Conservation (phyloP, 2,329 filamentous ascomycete species). For the Cucurbitaria berberidis region DNA sequence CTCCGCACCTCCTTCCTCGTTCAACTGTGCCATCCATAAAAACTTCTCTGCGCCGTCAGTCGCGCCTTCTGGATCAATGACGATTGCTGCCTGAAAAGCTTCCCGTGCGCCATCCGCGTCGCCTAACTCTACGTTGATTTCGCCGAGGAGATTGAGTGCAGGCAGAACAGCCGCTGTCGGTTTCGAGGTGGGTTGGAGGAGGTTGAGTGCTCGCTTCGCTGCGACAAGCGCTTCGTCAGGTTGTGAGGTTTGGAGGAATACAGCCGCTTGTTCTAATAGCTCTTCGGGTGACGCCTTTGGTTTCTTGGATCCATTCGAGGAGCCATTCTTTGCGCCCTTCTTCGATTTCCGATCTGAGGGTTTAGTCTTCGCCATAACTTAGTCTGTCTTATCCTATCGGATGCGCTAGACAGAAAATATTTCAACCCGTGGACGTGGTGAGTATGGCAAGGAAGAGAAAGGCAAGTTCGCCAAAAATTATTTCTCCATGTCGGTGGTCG, state of each 20-base stretch:
- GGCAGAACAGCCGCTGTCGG: constrained; percentile 60
- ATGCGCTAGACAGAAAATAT: constrained; percentile 1
- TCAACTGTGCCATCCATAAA: constrained; percentile 90
- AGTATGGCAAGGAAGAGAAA: not conserved
- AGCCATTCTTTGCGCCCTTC: constrained; percentile 39
- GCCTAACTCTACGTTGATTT: constrained; percentile 82
- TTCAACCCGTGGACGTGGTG: not conserved
- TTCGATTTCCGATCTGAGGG: constrained; percentile 52
- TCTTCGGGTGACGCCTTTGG: constrained; percentile 60
- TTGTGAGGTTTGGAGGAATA: constrained; percentile 64
- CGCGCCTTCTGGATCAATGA: constrained; percentile 80
- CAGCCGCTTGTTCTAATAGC: constrained; percentile 63
- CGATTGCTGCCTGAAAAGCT: constrained; percentile 75
- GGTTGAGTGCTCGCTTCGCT: constrained; percentile 61
- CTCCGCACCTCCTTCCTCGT: constrained; percentile 65
- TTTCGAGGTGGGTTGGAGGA: constrained; percentile 50
- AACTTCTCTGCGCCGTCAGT: constrained; percentile 92
- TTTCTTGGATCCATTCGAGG: constrained; percentile 53
- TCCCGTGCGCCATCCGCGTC: constrained; percentile 76
- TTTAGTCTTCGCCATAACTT: constrained; percentile 60
- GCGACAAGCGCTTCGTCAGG: constrained; percentile 62
- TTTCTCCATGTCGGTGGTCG: constrained; percentile 24
- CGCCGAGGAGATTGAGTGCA: constrained; percentile 77
- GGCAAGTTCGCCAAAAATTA: constrained; percentile 27
- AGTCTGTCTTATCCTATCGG: not conserved